Percentiles rank a stretch among this genome's conserved stretches.
Evolutionary conservation across 148 eudicot species (phyloP).

Genomic region (Cornus kousa): DNA sequence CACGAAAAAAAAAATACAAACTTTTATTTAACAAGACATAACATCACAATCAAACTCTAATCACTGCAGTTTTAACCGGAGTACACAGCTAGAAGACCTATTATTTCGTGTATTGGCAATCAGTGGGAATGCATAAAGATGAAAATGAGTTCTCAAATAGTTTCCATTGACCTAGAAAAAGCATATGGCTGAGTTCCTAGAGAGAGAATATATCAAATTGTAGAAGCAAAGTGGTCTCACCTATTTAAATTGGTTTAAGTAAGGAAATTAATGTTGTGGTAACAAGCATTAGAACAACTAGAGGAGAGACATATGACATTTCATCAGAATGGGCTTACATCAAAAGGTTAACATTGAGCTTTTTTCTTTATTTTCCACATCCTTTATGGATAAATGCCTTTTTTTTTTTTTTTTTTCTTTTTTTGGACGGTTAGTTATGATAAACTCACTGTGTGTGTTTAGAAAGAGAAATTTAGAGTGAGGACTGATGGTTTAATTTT

Average conservation of each 20-base stretch:
- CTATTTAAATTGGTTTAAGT: not conserved
- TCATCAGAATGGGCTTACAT: not conserved
- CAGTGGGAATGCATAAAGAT: not conserved
- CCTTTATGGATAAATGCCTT: not conserved
- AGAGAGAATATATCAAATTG: not conserved
- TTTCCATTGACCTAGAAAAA: not conserved
- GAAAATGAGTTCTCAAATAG: not conserved
- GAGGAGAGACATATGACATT: too few relatives aligned
- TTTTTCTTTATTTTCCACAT: not conserved
- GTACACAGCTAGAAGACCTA: not conserved
- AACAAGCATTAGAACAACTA: not conserved
- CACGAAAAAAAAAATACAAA: too few relatives aligned
- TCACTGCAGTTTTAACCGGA: not conserved
- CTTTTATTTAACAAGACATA: not conserved
- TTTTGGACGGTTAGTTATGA: not conserved
- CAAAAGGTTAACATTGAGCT: not conserved
- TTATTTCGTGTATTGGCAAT: not conserved
- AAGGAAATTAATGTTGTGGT: not conserved
- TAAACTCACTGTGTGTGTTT: too few relatives aligned
- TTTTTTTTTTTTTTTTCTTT: not conserved
- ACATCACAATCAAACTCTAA: not conserved
- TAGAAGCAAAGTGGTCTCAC: not conserved
- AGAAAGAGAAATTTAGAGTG: not conserved
- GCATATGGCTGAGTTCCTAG: not conserved
- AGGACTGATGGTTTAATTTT: not conserved